These are phyloP conservation scores for Sungouiella blattae DNA, from an alignment of 805 yeast genomes.

Conservation along the genomic window DNA sequence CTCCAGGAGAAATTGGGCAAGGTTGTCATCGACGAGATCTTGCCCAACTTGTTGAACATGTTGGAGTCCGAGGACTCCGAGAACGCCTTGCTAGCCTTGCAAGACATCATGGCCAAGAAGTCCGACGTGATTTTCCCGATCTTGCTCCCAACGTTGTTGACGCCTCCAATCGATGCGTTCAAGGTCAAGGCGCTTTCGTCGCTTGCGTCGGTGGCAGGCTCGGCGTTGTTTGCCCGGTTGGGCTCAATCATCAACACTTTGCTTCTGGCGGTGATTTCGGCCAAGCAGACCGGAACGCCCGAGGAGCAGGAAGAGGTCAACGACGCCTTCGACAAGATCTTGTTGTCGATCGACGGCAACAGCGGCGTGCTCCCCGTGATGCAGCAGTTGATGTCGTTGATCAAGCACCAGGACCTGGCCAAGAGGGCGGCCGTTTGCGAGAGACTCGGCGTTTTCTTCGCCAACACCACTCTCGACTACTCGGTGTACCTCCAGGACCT, in stretches of 20 bases:
- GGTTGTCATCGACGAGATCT: conserved; percentile 79
- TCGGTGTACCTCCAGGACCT: conserved; percentile 71
- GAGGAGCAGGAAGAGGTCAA: conserved; percentile 41
- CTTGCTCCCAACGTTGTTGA: conserved; percentile 76
- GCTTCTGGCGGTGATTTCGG: conserved; percentile 50
- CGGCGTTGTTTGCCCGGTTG: conserved; percentile 70
- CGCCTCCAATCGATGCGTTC: conserved; percentile 76
- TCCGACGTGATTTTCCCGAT: conserved; percentile 92
- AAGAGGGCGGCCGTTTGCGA: conserved; percentile 62
- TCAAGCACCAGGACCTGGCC: conserved; percentile 69
- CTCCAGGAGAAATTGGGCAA: conserved; percentile 81
- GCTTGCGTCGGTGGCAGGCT: conserved; percentile 86
- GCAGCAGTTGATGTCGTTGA: conserved; percentile 72
- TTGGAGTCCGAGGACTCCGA: conserved; percentile 58
- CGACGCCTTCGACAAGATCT: conserved; percentile 61
- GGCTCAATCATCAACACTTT: conserved; percentile 71
- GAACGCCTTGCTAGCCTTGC: conserved; percentile 79
- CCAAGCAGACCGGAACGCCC: conserved; percentile 29
- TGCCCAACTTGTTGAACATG: conserved; percentile 77
- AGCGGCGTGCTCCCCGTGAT: conserved; percentile 82
- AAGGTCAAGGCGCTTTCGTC: conserved; percentile 88
- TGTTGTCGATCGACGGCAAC: conserved; percentile 68
- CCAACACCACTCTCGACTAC: conserved; percentile 62
- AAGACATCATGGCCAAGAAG: conserved; percentile 87
- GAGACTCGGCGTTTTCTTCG: conserved; percentile 71